These are phyloP conservation scores for Penicillium paxilli DNA, from an alignment of 495 filamentous ascomycete species.

Conservation along the genomic window DNA sequence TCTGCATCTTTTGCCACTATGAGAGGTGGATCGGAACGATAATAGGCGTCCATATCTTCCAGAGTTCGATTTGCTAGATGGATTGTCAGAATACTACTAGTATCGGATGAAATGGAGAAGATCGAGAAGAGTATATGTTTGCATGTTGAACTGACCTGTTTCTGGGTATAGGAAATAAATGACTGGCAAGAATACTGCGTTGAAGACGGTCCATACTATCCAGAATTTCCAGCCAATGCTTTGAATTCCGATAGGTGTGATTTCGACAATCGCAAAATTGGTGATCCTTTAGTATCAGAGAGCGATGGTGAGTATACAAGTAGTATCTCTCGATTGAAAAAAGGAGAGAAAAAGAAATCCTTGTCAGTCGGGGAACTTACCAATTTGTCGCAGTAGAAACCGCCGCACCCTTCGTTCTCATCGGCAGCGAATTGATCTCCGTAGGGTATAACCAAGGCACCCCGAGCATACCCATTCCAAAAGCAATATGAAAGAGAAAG, in stretches of 20 bases:
- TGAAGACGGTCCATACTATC: slow-evolving; percentile 9
- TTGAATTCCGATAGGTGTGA: slow-evolving; percentile 8
- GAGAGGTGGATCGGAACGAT: slow-evolving; percentile 41
- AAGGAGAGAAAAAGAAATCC: too few species aligned
- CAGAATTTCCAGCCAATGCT: slow-evolving; percentile 6
- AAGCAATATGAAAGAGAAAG: slow-evolving; percentile 50
- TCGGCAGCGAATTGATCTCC: slow-evolving; percentile 40
- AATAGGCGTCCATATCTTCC: slow-evolving; percentile 47
- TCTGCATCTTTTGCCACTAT: slow-evolving; percentile 39
- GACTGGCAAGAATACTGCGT: slow-evolving; percentile 25
- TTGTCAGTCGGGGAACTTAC: slow-evolving; percentile 1
- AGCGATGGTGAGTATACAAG: too few species aligned
- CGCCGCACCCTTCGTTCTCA: slow-evolving; percentile 38
- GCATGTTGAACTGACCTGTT: slow-evolving; percentile 8
- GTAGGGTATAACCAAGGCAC: slow-evolving; percentile 29
- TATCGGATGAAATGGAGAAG: too few species aligned
- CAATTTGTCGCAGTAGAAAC: slow-evolving; percentile 38
- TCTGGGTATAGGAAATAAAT: slow-evolving; percentile 31
- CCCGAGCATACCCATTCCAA: slow-evolving; percentile 36
- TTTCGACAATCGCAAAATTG: slow-evolving; percentile 8
- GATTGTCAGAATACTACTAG: too few species aligned
- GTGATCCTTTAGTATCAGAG: slow-evolving; percentile 1
- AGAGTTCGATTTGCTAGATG: slow-evolving; percentile 3
- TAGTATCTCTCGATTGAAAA: not conserved
- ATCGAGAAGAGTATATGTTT: not conserved